A percentile compares a stretch with the other conserved stretches of the same genome.
Conservation (phyloP, 305 asterid species). For the Fraxinus baroniana region DNA sequence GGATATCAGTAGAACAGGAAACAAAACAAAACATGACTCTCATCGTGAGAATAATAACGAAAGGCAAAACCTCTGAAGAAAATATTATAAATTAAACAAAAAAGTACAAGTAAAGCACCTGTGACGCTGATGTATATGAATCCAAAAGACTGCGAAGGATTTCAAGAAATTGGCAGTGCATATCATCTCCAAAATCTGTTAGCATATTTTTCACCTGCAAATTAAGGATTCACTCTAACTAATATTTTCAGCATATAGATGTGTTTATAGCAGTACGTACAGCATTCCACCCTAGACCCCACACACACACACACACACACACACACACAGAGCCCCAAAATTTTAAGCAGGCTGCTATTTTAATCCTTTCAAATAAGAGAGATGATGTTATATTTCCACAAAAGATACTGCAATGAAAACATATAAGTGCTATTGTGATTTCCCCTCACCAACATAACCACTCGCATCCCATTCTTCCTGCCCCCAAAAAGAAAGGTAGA, state of each 20-base stretch:
- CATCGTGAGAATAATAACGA: slow-evolving; percentile 6
- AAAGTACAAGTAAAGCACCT: slow-evolving; percentile 42
- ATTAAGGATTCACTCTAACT: slow-evolving; percentile 17
- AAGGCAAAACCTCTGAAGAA: slow-evolving; percentile 10
- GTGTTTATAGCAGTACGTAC: not conserved
- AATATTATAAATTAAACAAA: not conserved
- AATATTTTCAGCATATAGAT: not conserved
- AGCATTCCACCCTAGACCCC: not conserved
- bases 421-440: not conserved
- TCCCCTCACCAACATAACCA: not conserved
- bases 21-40: not conserved
- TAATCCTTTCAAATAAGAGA: not conserved
- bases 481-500: not conserved
- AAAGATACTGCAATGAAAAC: not conserved
- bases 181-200: slow-evolving; percentile 87
- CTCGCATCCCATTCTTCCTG: not conserved
- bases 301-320: not conserved
- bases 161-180: slow-evolving; percentile 98
- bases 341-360: not conserved
- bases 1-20: slow-evolving; percentile 8
- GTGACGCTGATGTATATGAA: slow-evolving; percentile 64
- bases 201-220: slow-evolving; percentile 88
- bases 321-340: not conserved
- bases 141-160: slow-evolving; percentile 95
- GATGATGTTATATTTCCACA: not conserved